These are phyloP conservation scores for Trichoderma parareesei DNA, from an alignment of 495 filamentous ascomycete species.

Conservation along the genomic window DNA sequence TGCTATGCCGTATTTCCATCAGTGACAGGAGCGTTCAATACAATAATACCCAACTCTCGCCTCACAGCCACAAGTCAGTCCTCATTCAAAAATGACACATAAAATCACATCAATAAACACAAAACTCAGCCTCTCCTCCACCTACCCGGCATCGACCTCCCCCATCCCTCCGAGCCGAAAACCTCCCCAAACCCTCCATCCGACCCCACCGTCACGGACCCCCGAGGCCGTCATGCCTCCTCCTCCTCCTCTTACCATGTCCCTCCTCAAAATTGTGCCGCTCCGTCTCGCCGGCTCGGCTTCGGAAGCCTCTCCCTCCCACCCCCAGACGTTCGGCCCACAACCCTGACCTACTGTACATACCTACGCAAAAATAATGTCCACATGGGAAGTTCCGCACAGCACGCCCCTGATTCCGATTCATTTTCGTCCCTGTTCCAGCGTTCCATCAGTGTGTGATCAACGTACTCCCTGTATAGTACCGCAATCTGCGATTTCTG, in stretches of 20 bases:
- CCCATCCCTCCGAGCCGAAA: not conserved
- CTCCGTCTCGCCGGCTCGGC: conserved; percentile 3
- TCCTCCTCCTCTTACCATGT: not conserved
- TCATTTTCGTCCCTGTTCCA: conserved; percentile 1
- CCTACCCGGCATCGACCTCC: not conserved
- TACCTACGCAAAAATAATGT: not conserved
- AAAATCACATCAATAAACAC: not conserved
- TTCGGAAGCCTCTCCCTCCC: not conserved
- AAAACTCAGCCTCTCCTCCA: not conserved
- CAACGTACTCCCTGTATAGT: too few species aligned
- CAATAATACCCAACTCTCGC: too few species aligned
- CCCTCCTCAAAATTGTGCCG: not conserved
- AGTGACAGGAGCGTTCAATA: too few species aligned
- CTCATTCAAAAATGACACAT: not conserved
- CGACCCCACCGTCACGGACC: not conserved
- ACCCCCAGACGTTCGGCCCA: not conserved
- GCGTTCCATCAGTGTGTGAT: too few species aligned
- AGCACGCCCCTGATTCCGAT: not conserved
- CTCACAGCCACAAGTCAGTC: not conserved
- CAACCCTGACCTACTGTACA: not conserved
- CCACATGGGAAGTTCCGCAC: not conserved
- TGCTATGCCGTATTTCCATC: too few species aligned
- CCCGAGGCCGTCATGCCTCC: not conserved
- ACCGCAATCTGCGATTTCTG: too few species aligned
- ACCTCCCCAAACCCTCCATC: not conserved